A percentile compares a stretch with the other conserved stretches of the same genome.
These are phyloP conservation scores for Aureobasidium zeae DNA, from an alignment of 2,329 filamentous ascomycete genomes.

Conservation along the genomic window DNA sequence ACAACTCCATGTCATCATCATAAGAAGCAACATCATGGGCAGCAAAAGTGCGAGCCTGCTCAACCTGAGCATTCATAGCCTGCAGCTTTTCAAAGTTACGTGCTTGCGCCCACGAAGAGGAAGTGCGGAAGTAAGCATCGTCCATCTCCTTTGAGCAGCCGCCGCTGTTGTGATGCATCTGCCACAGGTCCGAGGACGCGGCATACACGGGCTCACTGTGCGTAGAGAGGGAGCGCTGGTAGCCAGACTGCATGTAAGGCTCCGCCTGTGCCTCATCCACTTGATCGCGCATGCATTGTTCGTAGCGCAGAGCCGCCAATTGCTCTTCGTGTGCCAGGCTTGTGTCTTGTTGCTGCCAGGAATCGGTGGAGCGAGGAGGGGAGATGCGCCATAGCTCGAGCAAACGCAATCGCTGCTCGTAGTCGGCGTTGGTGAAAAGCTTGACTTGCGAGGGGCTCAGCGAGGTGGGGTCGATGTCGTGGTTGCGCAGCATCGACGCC, in stretches of 20 bases:
- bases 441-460: conserved; percentile 67
- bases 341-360: conserved; percentile 33
- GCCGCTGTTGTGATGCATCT: conserved; percentile 3
- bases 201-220: conserved; percentile 15
- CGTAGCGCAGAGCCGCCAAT: conserved; percentile 51
- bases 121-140: conserved; percentile 60
- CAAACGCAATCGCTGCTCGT: conserved; percentile 62
- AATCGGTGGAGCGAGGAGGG: conserved; percentile 50
- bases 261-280: conserved; percentile 8
- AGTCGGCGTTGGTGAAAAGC: conserved; percentile 67
- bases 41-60: conserved; percentile 1
- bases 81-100: conserved; percentile 45
- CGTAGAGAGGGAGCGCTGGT: not conserved
- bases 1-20: conserved; percentile 13
- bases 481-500: conserved; percentile 49
- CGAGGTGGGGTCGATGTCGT: conserved; percentile 60
- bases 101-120: conserved; percentile 48
- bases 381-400: conserved; percentile 80
- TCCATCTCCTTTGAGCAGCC: conserved; percentile 44
- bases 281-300: conserved; percentile 32
- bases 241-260: conserved; percentile 8
- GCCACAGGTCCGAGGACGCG: conserved; percentile 11
- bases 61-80: conserved; percentile 28
- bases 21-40: not conserved
- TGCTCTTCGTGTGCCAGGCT: conserved; percentile 47